Evolutionary conservation across 1,284 basidiomycete species (phyloP).

Genomic region (Sanghuangporus weigelae): DNA sequence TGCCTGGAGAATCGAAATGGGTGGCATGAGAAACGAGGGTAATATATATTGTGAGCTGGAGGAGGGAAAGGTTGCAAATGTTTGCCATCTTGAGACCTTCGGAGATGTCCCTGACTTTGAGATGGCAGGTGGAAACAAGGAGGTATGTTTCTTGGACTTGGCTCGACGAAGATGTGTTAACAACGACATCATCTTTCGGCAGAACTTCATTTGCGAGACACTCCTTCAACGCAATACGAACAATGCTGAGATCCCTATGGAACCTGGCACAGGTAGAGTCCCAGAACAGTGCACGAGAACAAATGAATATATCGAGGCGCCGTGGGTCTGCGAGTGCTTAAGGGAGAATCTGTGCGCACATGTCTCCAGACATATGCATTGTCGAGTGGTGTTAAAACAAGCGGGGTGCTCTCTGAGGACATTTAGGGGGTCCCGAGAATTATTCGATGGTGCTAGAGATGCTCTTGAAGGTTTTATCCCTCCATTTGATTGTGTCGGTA

Average conservation of each 20-base stretch:
- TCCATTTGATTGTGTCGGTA: neutral
- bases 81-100: neutral
- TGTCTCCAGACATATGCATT: constrained; percentile 14
- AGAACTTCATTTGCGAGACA: neutral
- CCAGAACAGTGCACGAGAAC: neutral
- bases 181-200: neutral
- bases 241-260: too few species aligned
- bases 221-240: too few species aligned
- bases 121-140: neutral
- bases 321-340: constrained; percentile 7
- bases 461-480: neutral
- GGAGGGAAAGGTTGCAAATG: neutral
- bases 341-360: neutral
- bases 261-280: neutral
- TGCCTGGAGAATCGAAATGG: constrained; percentile 20
- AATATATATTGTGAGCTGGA: constrained; percentile 8
- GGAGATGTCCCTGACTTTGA: neutral
- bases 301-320: neutral
- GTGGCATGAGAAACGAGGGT: constrained; percentile 17
- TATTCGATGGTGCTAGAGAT: constrained; percentile 9
- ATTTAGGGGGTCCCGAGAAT: constrained; percentile 13
- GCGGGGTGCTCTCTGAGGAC: constrained; percentile 12
- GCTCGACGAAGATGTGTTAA: neutral
- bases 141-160: too few species aligned
- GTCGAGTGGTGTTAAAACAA: constrained; percentile 18